Conservation (phyloP, 805 yeast species). For the Priceomyces haplophilus region DNA sequence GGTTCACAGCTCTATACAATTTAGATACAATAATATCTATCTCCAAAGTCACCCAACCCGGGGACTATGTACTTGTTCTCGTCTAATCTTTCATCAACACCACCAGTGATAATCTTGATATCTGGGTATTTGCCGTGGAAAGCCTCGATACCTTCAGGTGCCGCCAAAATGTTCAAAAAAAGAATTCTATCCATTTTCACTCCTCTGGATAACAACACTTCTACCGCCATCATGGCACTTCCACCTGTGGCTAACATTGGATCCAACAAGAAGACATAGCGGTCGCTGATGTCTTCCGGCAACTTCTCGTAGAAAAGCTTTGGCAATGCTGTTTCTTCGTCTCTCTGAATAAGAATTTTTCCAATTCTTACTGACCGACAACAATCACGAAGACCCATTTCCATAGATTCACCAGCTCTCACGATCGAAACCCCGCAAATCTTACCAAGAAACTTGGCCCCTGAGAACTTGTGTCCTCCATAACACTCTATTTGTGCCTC, state of each 20-base stretch:
- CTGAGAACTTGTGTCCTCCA: slow-evolving; percentile 66
- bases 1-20: neutral
- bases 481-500: slow-evolving; percentile 68
- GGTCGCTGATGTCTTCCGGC: slow-evolving; percentile 84
- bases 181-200: slow-evolving; percentile 84
- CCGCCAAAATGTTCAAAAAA: slow-evolving; percentile 86
- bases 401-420: slow-evolving; percentile 99
- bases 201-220: slow-evolving; percentile 81
- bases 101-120: slow-evolving; percentile 89
- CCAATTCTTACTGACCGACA: slow-evolving; percentile 96
- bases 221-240: slow-evolving; percentile 95
- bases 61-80: slow-evolving; percentile 85
- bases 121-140: slow-evolving; percentile 79
- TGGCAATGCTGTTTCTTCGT: slow-evolving; percentile 95
- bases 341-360: slow-evolving; percentile 93
- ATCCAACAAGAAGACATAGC: slow-evolving; percentile 88
- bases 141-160: slow-evolving; percentile 88
- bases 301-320: slow-evolving; percentile 89
- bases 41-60: slow-evolving; percentile 98
- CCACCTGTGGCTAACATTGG: slow-evolving; percentile 99
- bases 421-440: slow-evolving; percentile 98
- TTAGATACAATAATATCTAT: slow-evolving; percentile 88
- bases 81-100: slow-evolving; percentile 82
- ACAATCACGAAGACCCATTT: slow-evolving; percentile 95
- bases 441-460: slow-evolving; percentile 81